Conservation (phyloP, 2,329 filamentous ascomycete species). For the Zalaria sp. region DNA sequence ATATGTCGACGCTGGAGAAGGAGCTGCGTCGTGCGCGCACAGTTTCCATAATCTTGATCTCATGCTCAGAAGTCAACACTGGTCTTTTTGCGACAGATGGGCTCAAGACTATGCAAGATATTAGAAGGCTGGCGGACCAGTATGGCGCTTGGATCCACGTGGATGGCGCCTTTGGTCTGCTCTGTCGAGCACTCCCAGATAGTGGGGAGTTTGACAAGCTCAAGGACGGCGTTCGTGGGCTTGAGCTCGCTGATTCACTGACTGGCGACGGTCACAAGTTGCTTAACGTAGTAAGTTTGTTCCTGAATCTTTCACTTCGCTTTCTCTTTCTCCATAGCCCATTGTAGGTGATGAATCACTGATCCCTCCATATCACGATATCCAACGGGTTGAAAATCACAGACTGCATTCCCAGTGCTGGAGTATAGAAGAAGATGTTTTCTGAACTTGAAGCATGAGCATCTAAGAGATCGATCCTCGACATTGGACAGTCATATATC, state of each 20-base stretch:
- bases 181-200: constrained; percentile 51
- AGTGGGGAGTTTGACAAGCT: constrained; percentile 41
- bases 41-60: constrained; percentile 67
- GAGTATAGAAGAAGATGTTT: no score
- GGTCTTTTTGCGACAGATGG: constrained; percentile 58
- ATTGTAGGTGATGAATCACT: constrained; percentile 17
- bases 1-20: constrained; percentile 50
- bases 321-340: constrained; percentile 76
- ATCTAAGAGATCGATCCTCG: no score
- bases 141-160: constrained; percentile 79
- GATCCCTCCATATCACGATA: no score
- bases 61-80: constrained; percentile 82
- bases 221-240: constrained; percentile 39
- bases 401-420: no score
- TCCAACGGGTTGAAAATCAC: no score
- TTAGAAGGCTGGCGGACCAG: constrained; percentile 57
- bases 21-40: constrained; percentile 38
- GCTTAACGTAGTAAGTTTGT: constrained; percentile 59
- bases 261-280: constrained; percentile 79
- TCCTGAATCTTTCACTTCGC: constrained; percentile 57
- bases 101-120: constrained; percentile 40
- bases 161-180: constrained; percentile 83
- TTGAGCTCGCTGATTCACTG: constrained; percentile 79
- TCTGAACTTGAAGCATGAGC: no score
- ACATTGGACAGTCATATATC: no score